These are phyloP conservation scores for Kurtzmaniella quercitrusa DNA, from an alignment of 1,139 yeast genomes.

Conservation along the genomic window DNA sequence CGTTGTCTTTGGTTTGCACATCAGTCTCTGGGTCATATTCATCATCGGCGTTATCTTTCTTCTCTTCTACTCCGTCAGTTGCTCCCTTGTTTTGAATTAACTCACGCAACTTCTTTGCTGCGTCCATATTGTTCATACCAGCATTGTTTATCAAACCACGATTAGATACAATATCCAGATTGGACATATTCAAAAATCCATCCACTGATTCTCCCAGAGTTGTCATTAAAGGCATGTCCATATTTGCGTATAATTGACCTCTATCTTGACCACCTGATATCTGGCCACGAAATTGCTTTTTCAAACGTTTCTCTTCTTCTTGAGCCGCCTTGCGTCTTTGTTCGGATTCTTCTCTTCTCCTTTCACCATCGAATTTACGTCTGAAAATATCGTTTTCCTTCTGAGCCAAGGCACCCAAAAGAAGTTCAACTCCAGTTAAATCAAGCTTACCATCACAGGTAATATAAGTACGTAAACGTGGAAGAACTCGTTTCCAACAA, in stretches of 20 bases:
- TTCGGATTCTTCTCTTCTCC: slow-evolving; percentile 57
- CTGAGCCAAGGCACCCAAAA: slow-evolving; percentile 60
- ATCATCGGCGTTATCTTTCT: slow-evolving; percentile 27
- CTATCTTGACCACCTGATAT: slow-evolving; percentile 66
- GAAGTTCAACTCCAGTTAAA: slow-evolving; percentile 67
- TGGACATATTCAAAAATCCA: slow-evolving; percentile 59
- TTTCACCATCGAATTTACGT: slow-evolving; percentile 63
- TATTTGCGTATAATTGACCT: slow-evolving; percentile 70
- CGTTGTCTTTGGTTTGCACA: slow-evolving; percentile 11
- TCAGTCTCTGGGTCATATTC: slow-evolving; percentile 32
- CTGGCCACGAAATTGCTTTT: slow-evolving; percentile 29
- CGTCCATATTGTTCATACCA: slow-evolving; percentile 67
- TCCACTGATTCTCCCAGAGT: slow-evolving; percentile 67
- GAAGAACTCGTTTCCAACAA: slow-evolving; percentile 77
- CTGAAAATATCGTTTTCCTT: slow-evolving; percentile 82
- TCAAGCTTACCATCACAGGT: slow-evolving; percentile 88
- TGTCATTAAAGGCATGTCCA: slow-evolving; percentile 73
- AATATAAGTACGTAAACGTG: slow-evolving; percentile 67
- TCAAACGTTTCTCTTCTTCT: slow-evolving; percentile 36
- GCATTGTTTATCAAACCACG: slow-evolving; percentile 64
- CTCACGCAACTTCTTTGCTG: slow-evolving; percentile 62
- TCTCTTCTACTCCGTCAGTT: slow-evolving; percentile 15
- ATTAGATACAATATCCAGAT: slow-evolving; percentile 69
- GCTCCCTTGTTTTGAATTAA: slow-evolving; percentile 12
- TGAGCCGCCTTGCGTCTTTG: slow-evolving; percentile 54